Base-by-base conservation (phyloP, 805 yeast species). In the Candida berthetii region DNA sequence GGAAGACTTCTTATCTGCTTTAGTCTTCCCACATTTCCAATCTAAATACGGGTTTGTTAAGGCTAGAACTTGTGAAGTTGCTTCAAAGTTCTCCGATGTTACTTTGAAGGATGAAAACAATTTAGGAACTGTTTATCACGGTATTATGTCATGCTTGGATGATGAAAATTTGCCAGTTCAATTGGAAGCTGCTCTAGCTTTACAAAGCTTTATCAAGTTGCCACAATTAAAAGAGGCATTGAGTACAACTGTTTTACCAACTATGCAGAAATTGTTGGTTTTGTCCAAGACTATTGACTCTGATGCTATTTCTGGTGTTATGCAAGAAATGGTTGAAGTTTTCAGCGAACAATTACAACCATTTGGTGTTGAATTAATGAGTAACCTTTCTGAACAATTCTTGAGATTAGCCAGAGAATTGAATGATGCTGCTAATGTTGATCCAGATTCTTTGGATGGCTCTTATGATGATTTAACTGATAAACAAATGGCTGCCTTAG, bases 321-420 rank as follows among this genome's bases (percentile, higher is more conserved):
- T 91, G 83, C 98, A 91, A 68, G 96, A 90, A 53, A 83, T 93
- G 58, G 97, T 91, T 25, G 96, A 90, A 56, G 78, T 76, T 44
- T 93, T 84, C 61, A 74, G 95, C 5, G 85, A 82, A 48, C 95
- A 91, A 61, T 70, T 91, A 50, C 93, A 89, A 46, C 98, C 99
- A 15, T 91, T 86, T 60, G 91, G 95, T 31, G 69, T 78, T n/a
- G 82, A 83, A 43, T 62, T 85, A 42, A 77, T 79, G 58, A 63
- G 56, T 58, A 75, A 80, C 55, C 65, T 84, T 51, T 81, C 82
- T 14, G 78, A 78, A 38, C 96, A 91, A 57, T 87, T 90, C 54
- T 54, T 85, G 54, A 70, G 74, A 48, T 58, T 87, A 22, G 84
- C 90, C 2, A 65, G 69, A 37, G 96, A 90, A 39, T 61, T 86